Evolutionary conservation across 148 eudicot genomes (phyloP), one percentile per base, ranked within the genome.

Genomic region (Chenopodium album): DNA sequence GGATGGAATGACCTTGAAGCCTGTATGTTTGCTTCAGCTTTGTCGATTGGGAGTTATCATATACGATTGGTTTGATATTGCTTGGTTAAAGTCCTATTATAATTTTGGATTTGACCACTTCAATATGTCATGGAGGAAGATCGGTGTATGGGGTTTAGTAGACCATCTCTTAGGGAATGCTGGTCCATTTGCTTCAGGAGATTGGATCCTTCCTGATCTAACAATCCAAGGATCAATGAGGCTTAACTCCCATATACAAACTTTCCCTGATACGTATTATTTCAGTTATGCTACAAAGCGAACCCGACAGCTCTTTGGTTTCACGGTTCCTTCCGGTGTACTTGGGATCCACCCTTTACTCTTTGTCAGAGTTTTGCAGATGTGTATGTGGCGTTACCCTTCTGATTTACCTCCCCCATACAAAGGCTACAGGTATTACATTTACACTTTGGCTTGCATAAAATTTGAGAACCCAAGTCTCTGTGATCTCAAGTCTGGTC

Each of bases 141-240:
- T 79, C 1, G 97, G 98, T 48, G 79, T 93, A 13, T 79, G 90
- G 91, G 94, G 94, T 76, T 88, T 95, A 47, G 89, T 89, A 4
- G 92, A 90, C 81, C 90, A 89, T 79, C 93, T 95, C 37, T 62
- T 93, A 59, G 97, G 97, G 8, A 92, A 92, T 76, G 47, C 88
- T 9, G 96, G 97, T 56, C 98, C 97, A 20, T 93, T 95, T 85
- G 96, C 97, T 46, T 87, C 98, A 20, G 97, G 93, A 79, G 98
- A 95, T 74, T 95, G 98, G 98, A 92, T 95, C 71, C 90, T 95
- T 73, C 98, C 98, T 1, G 97, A 95, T 87, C 88, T 95, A 46
- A 90, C 97, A 0, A 86, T 95, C 59, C 96, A 95, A 81, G 98
- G 98, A 23, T 89, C 97, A 9, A 81, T 90, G 65, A 84, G 86